Evolutionary conservation across 202 grass and related monocot species (phyloP), one percentile per base, ranked within the genome.

Genomic region (Schoenoplectus tabernaemontani): DNA sequence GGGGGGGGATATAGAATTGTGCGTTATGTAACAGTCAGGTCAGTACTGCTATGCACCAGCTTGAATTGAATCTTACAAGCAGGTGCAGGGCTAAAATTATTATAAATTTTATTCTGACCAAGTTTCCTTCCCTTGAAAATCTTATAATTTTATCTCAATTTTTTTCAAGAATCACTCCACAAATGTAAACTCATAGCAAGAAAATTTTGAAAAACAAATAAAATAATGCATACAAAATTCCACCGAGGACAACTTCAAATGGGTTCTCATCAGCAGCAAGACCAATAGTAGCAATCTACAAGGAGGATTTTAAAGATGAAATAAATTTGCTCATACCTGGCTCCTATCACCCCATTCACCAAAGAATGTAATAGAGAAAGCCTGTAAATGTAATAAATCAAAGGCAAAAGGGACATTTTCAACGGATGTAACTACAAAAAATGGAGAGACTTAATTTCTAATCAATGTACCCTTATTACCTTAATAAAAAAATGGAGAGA

Each of bases 281-380:
- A 48, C 95, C 95, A 86, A 94, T 90, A 30, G 95, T 97, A 65
- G 95, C 91, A 86, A 97, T 93, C 95, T 97, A 37, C 80, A 16
- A 81, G 71, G 6, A 46, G 5, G 39, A 70, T 70, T 70, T 2
- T 24, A 70, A 70, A 24, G 9, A 44, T 46, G 20, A 6, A 26
- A 10, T 44, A 24, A 44, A 69, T 44, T 38, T 70, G 9, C 38
- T 70, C 11, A 12, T 92, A 94, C 95, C 91, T 97, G 91, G 71
- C 95, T 97, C 74, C 91, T 94, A 80, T 97, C 95, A 89, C 95
- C 95, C 95, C 95, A 97, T 64, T 97, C 95, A 17, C 95, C 95
- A 87, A 94, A 94, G 84, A 97, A 97, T 22, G 91, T 97, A 80
- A 97, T 91, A 57, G 93, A 97, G 82, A 97, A 97, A 57, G 95